phyloP scores from a whole-genome alignment of 23 red algal species.

The Gracilaria vermiculophylla region DNA sequence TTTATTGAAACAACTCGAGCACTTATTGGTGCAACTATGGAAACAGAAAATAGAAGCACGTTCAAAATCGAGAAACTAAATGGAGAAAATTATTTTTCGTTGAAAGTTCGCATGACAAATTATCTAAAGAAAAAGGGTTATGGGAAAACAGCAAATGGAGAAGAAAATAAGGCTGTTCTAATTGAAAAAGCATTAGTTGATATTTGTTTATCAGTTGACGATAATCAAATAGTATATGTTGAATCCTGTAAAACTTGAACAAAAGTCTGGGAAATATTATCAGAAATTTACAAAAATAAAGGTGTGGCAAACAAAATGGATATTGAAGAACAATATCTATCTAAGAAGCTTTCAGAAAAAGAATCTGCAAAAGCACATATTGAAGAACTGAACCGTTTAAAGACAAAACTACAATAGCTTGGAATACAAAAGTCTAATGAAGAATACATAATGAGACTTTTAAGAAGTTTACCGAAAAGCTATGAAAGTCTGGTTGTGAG shows the following conservation, averaged over 20 bases:
- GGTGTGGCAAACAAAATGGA: conserved; percentile 4
- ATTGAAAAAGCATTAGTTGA: background rate
- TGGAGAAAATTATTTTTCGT: background rate
- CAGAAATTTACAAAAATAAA: background rate
- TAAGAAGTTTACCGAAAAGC: background rate
- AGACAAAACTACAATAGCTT: background rate
- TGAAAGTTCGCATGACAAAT: background rate
- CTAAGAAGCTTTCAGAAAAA: background rate
- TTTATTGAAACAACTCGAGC: too few relatives aligned
- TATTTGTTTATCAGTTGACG: background rate
- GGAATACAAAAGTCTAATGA: background rate
- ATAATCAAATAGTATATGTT: background rate
- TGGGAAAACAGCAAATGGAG: background rate
- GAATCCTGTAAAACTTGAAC: background rate
- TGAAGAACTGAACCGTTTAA: background rate
- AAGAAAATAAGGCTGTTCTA: background rate
- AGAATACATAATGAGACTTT: background rate
- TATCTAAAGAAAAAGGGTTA: background rate
- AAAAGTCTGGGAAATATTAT: background rate
- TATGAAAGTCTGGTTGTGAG: background rate
- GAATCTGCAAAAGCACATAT: background rate
- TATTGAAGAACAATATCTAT: background rate
- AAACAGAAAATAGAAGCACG: too few relatives aligned
- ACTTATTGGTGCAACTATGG: too few relatives aligned
- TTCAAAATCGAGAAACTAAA: background rate